These are phyloP conservation scores for Elongisporangium anandrum DNA, from an alignment of 352 stramenopile species.

Conservation along the genomic window DNA sequence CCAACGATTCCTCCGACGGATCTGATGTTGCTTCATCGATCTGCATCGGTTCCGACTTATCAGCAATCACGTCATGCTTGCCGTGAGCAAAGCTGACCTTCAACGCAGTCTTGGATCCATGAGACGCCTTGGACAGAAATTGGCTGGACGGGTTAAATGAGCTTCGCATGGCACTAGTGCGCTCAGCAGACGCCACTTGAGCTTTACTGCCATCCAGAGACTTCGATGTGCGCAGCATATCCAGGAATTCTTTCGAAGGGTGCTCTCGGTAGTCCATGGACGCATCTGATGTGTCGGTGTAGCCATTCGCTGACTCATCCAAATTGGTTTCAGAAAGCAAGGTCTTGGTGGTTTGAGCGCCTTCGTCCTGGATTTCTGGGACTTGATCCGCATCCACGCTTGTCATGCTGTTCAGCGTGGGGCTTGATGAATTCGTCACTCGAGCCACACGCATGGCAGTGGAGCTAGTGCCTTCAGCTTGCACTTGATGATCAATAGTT, in stretches of 20 bases:
- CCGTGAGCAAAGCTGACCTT: conserved; percentile 25
- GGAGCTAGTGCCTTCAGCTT: not conserved
- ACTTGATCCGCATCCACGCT: not conserved
- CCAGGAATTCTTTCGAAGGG: not conserved
- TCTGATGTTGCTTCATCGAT: not conserved
- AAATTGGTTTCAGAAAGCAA: not conserved
- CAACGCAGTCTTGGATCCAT: conserved; percentile 9
- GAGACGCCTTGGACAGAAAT: conserved; percentile 22
- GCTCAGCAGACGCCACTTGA: not conserved
- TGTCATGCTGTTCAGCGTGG: not conserved
- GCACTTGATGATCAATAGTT: too few species aligned
- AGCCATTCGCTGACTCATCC: not conserved
- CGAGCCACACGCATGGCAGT: not conserved
- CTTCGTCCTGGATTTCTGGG: not conserved
- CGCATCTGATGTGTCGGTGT: conserved; percentile 1
- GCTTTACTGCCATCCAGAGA: conserved; percentile 13
- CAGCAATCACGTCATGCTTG: not conserved
- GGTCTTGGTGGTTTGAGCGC: not conserved
- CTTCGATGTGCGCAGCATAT: conserved; percentile 10
- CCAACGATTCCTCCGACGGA: not conserved
- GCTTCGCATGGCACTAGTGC: not conserved
- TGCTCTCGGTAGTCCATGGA: conserved; percentile 1
- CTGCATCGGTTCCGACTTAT: not conserved
- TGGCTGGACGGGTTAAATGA: conserved; percentile 13
- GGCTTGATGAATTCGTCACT: not conserved